Evolutionary conservation across 176 grass and related monocot genomes (phyloP).

Genomic region (Puya raimondii): DNA sequence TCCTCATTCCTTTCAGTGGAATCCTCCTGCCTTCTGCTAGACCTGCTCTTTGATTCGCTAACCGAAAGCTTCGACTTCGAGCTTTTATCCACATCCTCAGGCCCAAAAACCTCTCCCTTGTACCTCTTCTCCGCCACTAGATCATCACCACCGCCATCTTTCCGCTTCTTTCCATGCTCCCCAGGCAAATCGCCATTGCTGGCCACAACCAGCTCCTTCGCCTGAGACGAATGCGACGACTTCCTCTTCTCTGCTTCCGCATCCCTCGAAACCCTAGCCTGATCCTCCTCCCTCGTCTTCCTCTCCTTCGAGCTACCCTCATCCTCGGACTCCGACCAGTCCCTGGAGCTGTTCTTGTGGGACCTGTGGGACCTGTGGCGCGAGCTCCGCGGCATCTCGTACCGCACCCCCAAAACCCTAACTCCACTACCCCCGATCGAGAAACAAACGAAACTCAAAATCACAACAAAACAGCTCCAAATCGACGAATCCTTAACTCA

Average conservation of each 20-base stretch:
- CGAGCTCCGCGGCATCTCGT: constrained; percentile 71
- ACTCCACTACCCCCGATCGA: constrained; percentile 13
- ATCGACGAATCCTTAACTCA: not conserved
- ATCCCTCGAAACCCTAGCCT: constrained; percentile 77
- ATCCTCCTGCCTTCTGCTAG: constrained; percentile 33
- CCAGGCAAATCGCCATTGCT: constrained; percentile 44
- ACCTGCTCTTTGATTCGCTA: constrained; percentile 50
- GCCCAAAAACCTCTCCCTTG: constrained; percentile 53
- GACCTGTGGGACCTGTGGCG: constrained; percentile 89
- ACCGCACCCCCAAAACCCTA: constrained; percentile 32
- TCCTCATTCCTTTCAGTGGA: constrained; percentile 33
- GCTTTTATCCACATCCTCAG: constrained; percentile 42
- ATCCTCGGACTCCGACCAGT: constrained; percentile 75
- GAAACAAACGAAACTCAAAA: constrained; percentile 9
- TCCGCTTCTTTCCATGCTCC: constrained; percentile 85
- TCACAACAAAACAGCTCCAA: constrained; percentile 2
- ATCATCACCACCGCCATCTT: constrained; percentile 64
- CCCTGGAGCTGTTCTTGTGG: constrained; percentile 60
- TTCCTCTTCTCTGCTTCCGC: constrained; percentile 56
- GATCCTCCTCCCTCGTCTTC: constrained; percentile 37
- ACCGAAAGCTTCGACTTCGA: constrained; percentile 51
- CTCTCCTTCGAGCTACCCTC: constrained; percentile 31
- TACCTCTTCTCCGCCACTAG: constrained; percentile 58
- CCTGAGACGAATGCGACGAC: constrained; percentile 27
- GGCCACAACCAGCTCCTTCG: constrained; percentile 31